These are phyloP conservation scores for Cordyceps militaris DNA, from an alignment of 2,329 filamentous ascomycete genomes.

Conservation along the genomic window DNA sequence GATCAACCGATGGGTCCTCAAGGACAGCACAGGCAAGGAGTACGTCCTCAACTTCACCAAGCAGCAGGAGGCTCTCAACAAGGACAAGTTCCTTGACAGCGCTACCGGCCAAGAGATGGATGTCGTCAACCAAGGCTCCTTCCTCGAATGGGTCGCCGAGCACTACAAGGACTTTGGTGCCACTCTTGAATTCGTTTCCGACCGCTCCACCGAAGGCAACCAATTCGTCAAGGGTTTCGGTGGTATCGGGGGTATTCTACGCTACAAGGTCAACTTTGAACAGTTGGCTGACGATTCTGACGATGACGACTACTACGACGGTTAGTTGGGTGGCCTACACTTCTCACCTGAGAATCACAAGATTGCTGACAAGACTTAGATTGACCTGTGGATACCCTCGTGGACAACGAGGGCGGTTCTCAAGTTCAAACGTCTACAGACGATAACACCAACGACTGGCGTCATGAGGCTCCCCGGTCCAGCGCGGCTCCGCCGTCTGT, in stretches of 20 bases:
- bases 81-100: conserved; percentile 88
- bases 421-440: conserved; percentile 48
- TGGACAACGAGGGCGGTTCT: conserved; percentile 74
- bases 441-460: conserved; percentile 35
- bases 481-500: conserved; percentile 37
- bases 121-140: conserved; percentile 74
- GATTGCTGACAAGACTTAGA: conserved; percentile 40
- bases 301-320: conserved; percentile 88
- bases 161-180: conserved; percentile 98
- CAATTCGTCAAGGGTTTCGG: conserved; percentile 99
- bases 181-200: conserved; percentile 91
- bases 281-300: conserved; percentile 91
- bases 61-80: conserved; percentile 60
- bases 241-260: conserved; percentile 93
- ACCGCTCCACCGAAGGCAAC: conserved; percentile 95
- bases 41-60: conserved; percentile 83
- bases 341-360: not conserved
- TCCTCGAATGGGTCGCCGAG: conserved; percentile 99
- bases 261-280: conserved; percentile 99
- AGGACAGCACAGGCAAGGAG: conserved; percentile 66
- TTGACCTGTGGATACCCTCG: conserved; percentile 89
- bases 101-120: conserved; percentile 98
- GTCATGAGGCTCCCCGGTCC: conserved; percentile 33
- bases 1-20: conserved; percentile 84
- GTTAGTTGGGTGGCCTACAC: conserved; percentile 26